Base-by-base conservation (phyloP, 2,329 filamentous ascomycete species). In the Helminthosporium solani region DNA sequence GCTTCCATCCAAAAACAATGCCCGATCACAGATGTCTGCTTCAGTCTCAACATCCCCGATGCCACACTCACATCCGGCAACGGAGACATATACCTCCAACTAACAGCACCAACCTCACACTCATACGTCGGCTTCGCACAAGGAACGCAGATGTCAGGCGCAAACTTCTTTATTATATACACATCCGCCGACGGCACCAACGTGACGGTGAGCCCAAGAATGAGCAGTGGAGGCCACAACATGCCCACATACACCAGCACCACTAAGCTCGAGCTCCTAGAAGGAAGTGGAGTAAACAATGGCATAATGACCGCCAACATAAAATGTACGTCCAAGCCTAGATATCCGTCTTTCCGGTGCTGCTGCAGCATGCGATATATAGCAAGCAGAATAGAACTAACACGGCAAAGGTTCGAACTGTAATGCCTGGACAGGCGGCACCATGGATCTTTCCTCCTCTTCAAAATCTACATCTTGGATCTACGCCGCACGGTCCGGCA, bases 151-250 rank as follows among this genome's bases (percentile, higher is more conserved):
- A 86, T 86, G 83, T 33, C 62, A 12, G 78, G 75, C 25, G 65
- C 82, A 40, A 78, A 82, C 61, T 83, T 86, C 46, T 85, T 86
- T 60, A 53, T 86, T 58, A 73, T 85, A 54, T 86, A 86, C 64
- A 68, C 78, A 36, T 41, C 53, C 19, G 74, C 83, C 47, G 53
- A 56, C 3, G 78, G 78, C 50, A 50, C 3, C 3, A 85, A 85
- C 58, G 74, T 86, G 19, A 86, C 83, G 1, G 61, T 86, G 42
- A 85, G 82, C 50, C 75, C 82, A 1, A 78, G 84, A 18, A 56
- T 64, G 2, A 80, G 77, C 23, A 68, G 57, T 0, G 73, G 74
- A 7, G 28, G 28, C 4, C 72, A 85, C 52, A 52, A 63, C 28
- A 66, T 72, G 70, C 84, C 84, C 0, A 37, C 66, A 20, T 77